phyloP scores from a whole-genome alignment of 495 filamentous ascomycete species.

The Letharia columbiana region DNA sequence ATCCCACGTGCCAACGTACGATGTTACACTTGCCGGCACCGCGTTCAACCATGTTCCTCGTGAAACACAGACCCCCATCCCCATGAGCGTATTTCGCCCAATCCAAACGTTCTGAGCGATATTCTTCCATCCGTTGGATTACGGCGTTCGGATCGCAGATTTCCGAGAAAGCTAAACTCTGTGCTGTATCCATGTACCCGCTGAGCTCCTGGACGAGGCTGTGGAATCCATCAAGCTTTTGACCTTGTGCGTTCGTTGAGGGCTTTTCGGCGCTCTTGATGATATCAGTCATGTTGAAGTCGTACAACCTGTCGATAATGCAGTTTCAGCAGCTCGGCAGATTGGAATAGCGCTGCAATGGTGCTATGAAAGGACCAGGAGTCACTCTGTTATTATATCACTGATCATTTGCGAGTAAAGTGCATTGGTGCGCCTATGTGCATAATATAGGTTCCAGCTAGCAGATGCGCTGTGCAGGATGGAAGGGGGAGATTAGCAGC shows the following conservation, averaged over 20 bases:
- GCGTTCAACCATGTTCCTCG: conserved; percentile 80
- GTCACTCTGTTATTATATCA: no score
- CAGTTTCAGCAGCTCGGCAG: background rate
- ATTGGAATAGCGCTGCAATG: background rate
- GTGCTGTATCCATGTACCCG: conserved; percentile 61
- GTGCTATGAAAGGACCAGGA: background rate
- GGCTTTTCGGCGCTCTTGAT: background rate
- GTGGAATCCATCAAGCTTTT: conserved; percentile 47
- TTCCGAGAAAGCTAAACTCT: conserved; percentile 70
- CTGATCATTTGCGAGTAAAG: background rate
- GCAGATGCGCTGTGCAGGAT: background rate
- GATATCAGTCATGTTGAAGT: background rate
- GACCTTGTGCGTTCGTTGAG: background rate
- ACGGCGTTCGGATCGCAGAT: conserved; percentile 59
- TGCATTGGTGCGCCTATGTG: background rate
- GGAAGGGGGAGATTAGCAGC: background rate
- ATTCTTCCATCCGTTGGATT: conserved; percentile 58
- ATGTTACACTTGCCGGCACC: conserved; percentile 89
- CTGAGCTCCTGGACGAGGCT: conserved; percentile 64
- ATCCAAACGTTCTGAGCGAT: conserved; percentile 54
- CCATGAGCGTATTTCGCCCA: conserved; percentile 65
- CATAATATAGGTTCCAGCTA: background rate
- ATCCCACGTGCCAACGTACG: conserved; percentile 40
- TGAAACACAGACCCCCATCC: conserved; percentile 61
- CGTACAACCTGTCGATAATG: background rate